Base-by-base conservation (phyloP, 345 rosid genomes). In the Moricandia arvensis region DNA sequence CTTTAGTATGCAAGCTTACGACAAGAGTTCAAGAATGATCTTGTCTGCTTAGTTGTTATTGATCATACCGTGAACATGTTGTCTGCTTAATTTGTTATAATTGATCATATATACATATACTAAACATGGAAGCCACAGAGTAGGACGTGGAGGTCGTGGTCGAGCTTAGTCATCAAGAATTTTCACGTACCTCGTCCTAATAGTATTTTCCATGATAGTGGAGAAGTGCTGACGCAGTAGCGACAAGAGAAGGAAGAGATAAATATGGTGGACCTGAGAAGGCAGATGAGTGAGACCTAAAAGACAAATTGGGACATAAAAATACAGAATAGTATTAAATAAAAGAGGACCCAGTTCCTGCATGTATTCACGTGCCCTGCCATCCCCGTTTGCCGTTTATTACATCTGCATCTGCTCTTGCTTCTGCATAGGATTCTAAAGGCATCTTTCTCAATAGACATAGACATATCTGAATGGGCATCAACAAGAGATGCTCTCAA, bases 351-450 rank as follows among this genome's bases (percentile, higher is more conserved):
- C 97, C 96, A 91, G 73, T 61, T 62, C 83, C 97, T 89, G 98
- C 93, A 87, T 89, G 91, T 67, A 80, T 87, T 93, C 98, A 91
- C 96, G 97, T 91, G 97, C 86, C 88, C 87, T 89, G 91, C 96
- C 90, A 82, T 83, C 75, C 72, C 79, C 76, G 27, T 35, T 85
- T 83, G 87, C 93, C 85, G 86, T 83, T 87, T 79, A 85, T 87
- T 84, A 64, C 96, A 85, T 76, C 84, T 67, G 69, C 74, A 66
- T 78, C 77, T 72, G 93, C 93, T 74, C 62, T 86, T 82, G 95
- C 93, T 74, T 63, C 87, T 82, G 95, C 98, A 90, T 90, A 75
- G 95, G 98, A 90, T 93, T 89, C 97, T 83, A 69, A 78, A 27
- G 51, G 53, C 53, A 47, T 47, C 53, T 47, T n/a, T 47, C 18